Evolutionary conservation across 768 basidiomycete species (phyloP).

Genomic region (Boletus vermiculosoides): DNA sequence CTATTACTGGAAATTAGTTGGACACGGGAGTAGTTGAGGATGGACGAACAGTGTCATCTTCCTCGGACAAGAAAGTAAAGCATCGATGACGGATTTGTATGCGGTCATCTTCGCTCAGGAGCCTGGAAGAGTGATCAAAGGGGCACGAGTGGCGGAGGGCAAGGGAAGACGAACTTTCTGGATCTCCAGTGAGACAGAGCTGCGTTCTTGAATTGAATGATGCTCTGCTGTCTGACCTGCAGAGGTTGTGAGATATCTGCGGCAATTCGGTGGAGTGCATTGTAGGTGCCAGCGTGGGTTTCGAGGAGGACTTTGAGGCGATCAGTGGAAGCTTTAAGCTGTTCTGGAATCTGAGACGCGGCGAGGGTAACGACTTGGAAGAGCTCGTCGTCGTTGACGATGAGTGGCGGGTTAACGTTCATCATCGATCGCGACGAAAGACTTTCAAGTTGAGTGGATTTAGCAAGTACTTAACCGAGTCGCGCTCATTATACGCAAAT

Average conservation of each 20-base stretch:
- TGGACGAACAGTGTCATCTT: slow-evolving; percentile 65
- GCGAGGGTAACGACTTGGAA: slow-evolving; percentile 64
- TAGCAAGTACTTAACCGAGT: neutral
- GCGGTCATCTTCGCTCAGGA: slow-evolving; percentile 68
- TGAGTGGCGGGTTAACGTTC: slow-evolving; percentile 24
- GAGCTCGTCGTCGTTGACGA: slow-evolving; percentile 61
- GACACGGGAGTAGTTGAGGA: neutral
- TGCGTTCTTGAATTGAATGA: slow-evolving; percentile 88
- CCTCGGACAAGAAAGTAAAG: slow-evolving; percentile 68
- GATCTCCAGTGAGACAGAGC: slow-evolving; percentile 75
- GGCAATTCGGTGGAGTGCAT: slow-evolving; percentile 73
- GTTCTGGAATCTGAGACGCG: slow-evolving; percentile 66
- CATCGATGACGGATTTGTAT: slow-evolving; percentile 61
- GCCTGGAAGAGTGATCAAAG: slow-evolving; percentile 40
- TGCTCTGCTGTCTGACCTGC: slow-evolving; percentile 71
- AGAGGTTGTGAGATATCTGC: slow-evolving; percentile 57
- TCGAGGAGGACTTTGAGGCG: slow-evolving; percentile 68
- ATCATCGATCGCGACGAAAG: slow-evolving; percentile 21
- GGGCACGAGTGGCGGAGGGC: neutral
- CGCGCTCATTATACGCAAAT: slow-evolving; percentile 22
- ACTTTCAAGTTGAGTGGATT: neutral
- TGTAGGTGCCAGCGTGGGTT: slow-evolving; percentile 62
- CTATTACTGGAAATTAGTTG: slow-evolving; percentile 29
- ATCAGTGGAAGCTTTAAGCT: slow-evolving; percentile 47
- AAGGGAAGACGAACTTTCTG: slow-evolving; percentile 52